Evolutionary conservation across 129 eudicot genomes (phyloP), one percentile per base, ranked within the genome.

Genomic region (Flaveria linearis): DNA sequence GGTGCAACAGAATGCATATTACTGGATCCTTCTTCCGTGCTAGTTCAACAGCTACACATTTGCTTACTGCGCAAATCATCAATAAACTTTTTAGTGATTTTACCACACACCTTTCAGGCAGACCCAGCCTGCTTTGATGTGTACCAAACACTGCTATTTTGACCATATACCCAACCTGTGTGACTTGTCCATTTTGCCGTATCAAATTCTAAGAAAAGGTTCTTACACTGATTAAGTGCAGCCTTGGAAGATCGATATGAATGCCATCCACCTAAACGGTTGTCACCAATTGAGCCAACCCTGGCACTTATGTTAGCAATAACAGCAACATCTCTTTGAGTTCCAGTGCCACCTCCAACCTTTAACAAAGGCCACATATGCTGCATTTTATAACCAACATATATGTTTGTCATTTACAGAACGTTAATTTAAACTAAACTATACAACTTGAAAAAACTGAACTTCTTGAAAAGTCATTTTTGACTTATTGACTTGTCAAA

Each of bases 301-400:
- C 97, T 87, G 33, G 99, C 99, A 83, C 96, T 94, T 88, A 94
- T 76, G 81, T 83, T 94, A 70, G 99, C 99, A 60, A 94, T 90
- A 82, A 94, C 76, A 5, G 99, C 93, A 68, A 73, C 78, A 14
- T 91, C 91, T 82, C 93, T 85, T 63, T 73, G 80, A 36, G 93
- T 81, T 71, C 89, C 90, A 51, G 56, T 57, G 53, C 96, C 93
- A 33, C 97, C 99, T 75, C 99, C 99, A 58, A 62, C 87, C 82
- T 91, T 94, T 50, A 94, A 86, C 84, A 94, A 86, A 73, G 99
- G 99, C 99, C 99, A 89, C 96, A 94, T 89, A 69, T 94, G 99
- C 97, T 94, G 90, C 69, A 52, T 62, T 80, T 60, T 15, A 46
- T 76, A 9, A 42, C 56, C 56, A 72, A 9, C 6, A 22, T 50